Evolutionary conservation across 768 basidiomycete species (phyloP), one percentile per base, ranked within the genome.

Genomic region (Psilocybe cubensis): DNA sequence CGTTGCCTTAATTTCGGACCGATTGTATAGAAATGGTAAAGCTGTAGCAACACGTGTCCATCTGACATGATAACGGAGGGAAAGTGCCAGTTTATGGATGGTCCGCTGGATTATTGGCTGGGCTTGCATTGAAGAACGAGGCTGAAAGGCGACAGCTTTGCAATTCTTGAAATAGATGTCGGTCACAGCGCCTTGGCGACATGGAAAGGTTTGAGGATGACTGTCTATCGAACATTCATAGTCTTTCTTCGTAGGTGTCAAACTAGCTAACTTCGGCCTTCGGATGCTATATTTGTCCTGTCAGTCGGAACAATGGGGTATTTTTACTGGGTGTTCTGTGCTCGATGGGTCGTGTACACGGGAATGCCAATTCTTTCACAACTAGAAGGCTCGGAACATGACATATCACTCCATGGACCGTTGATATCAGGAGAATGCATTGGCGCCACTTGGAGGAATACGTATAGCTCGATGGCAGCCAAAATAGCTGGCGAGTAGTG

Each of bases 1-100:
- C 58, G 65, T 61, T 42, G 33, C 23, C 29, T 50, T 56, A 49
- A 44, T 52, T 49, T 59, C 62, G 64, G 64, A 47, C 64, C 64
- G 62, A 57, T 41, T 42, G 41, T 28, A 45, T 40, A 40, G 43
- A 51, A 54, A 51, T 24, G 52, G 53, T 28, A 47, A 54, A 53
- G 51, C 18, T 55, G 49, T 5, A 38, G 54, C 31, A 31, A 56
- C 61, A 62, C 61, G 61, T 62, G 61, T 58, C 42, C 54, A 29
- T 14, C 21, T 43, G 57, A 42, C 53, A 56, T 40, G 48, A 52
- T 56, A 60, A 49, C 51, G 35, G 53, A 50, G 54, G 31, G 23
- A 41, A 28, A n/a, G n/a, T n/a, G n/a, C n/a, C n/a, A n/a, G n/a
- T n/a, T n/a, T n/a, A n/a, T n/a, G n/a, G n/a, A n/a, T n/a, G n/a